A percentile compares a stretch with the other conserved stretches of the same genome.
These are phyloP conservation scores for Botrytis fragariae DNA, from an alignment of 2,329 filamentous ascomycete genomes.

Conservation along the genomic window DNA sequence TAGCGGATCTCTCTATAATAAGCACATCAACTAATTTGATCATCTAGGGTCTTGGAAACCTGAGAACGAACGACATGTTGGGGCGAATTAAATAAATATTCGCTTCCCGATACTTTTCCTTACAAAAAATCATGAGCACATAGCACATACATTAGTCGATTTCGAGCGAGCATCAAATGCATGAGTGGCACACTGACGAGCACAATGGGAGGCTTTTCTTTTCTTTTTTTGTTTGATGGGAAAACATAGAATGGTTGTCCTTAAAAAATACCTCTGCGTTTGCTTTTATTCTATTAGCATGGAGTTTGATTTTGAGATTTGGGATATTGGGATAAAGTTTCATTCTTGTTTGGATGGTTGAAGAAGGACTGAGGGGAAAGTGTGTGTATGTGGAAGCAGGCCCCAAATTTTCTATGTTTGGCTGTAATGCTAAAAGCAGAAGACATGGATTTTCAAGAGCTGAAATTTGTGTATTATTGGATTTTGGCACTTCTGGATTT, in stretches of 20 bases:
- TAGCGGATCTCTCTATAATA: background rate
- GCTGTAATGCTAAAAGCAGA: slow-evolving; percentile 19
- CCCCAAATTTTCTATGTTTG: background rate
- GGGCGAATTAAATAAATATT: slow-evolving; percentile 34
- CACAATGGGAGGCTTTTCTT: slow-evolving; percentile 6
- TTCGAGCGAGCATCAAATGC: slow-evolving; percentile 20
- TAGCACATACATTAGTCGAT: background rate
- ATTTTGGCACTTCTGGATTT: slow-evolving; percentile 14
- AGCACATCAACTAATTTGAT: slow-evolving; percentile 13
- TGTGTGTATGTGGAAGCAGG: slow-evolving; percentile 1
- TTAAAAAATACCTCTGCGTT: slow-evolving; percentile 4
- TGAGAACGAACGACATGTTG: slow-evolving; percentile 68
- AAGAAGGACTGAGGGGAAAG: background rate
- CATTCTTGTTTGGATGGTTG: slow-evolving; percentile 6
- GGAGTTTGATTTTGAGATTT: slow-evolving; percentile 16
- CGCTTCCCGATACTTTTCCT: background rate
- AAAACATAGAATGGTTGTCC: slow-evolving; percentile 11
- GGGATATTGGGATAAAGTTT: slow-evolving; percentile 9
- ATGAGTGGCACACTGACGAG: slow-evolving; percentile 18
- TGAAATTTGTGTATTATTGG: slow-evolving; percentile 33
- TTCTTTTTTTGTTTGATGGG: background rate
- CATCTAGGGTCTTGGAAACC: slow-evolving; percentile 70
- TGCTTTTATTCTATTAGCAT: slow-evolving; percentile 15
- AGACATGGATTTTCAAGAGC: slow-evolving; percentile 36
- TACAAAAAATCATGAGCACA: slow-evolving; percentile 9